Evolutionary conservation across 2,329 filamentous ascomycete genomes (phyloP).

Genomic region (Capronia americana): DNA sequence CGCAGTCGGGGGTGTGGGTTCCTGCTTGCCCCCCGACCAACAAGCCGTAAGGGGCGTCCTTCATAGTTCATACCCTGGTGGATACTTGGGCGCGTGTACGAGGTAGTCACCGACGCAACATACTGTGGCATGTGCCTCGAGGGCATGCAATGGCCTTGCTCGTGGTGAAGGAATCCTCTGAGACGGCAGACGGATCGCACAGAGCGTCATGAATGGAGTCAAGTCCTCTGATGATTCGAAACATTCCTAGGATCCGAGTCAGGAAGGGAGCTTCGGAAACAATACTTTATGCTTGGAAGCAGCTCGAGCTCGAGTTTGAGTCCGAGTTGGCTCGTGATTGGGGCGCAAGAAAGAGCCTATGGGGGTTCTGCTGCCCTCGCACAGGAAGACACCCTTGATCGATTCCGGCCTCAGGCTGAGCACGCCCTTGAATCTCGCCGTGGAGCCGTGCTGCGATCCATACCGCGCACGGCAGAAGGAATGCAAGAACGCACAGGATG

Average conservation of each 20-base stretch:
- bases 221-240: background rate
- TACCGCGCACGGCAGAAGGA: background rate
- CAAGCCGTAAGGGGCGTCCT: background rate
- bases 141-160: background rate
- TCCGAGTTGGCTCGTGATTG: background rate
- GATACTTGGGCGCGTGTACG: background rate
- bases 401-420: background rate
- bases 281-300: background rate
- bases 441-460: background rate
- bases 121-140: background rate
- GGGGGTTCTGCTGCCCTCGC: background rate
- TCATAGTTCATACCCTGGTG: background rate
- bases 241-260: too few relatives aligned
- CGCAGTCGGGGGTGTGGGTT: background rate
- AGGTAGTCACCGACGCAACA: background rate
- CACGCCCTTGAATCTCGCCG: background rate
- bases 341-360: background rate
- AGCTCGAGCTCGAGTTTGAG: too few relatives aligned
- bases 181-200: background rate
- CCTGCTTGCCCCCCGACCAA: background rate
- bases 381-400: background rate
- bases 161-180: background rate
- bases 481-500: background rate
- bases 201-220: background rate
- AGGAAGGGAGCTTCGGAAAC: background rate